Base-by-base conservation (phyloP, 352 stramenopile species). In the Globisporangium nunn region DNA sequence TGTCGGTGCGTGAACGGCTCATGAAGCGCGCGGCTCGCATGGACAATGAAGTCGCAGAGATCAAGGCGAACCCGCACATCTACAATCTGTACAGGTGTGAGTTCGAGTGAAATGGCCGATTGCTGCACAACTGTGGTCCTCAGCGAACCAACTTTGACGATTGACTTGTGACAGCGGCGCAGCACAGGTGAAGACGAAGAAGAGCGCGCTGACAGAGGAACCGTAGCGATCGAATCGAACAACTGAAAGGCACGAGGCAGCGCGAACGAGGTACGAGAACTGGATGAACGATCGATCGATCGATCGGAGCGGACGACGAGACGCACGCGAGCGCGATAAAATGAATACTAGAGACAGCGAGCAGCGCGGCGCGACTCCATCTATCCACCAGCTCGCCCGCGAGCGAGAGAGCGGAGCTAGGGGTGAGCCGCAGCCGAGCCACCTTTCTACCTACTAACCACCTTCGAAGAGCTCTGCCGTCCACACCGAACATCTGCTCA, bases 41-140 rank as follows among this genome's bases (percentile, higher is more conserved):
- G 67, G 63, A 74, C 40, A 66, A 73, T 5, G 70, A 87, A 44
- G 54, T 87, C 18, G 59, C 67, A 0, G 61, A 74, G 56, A 63
- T 87, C 70, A 88, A 88, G 52, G 65, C 67, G 8, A 85, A 82
- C 35, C 68, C 67, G 2, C 74, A 85, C 35, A 74, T 85, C 28
- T 75, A 87, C 67, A 86, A 85, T 47, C 46, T 83, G 15, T 90
- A 90, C 65, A 83, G 74, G 66, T 83, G 56, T 29, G 6, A 23
- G 23, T 23, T 23, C 23, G 23, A 23, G 23, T 23, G 23, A 23
- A 23, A 23, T 23, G 23, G 23, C 23, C 23, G 23, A 23, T 23
- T 23, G 23, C 46, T 83, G 15, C 88, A 90, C 65, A 83, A 73
- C 64, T 83, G 56, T 29, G 6, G 45, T 31, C 45, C 12, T 50